Evolutionary conservation across 2,329 filamentous ascomycete genomes (phyloP), one percentile per base, ranked within the genome.

Genomic region (Penicillium sp.): DNA sequence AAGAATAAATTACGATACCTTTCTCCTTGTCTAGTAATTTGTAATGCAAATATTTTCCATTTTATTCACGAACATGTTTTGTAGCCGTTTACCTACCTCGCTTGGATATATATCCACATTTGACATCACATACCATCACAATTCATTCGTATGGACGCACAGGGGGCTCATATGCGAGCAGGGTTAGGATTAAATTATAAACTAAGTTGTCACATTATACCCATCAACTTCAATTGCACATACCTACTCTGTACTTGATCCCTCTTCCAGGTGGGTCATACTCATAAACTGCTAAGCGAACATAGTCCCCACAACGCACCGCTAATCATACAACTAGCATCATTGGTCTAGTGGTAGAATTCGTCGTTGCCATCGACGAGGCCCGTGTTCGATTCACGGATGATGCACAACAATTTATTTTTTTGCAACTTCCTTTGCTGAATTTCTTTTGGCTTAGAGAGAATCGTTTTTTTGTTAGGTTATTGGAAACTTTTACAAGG

Each of bases 321-420:
- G 0, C 0, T 3, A 31, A 19, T 1, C 55, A 57, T 36, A 23
- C 31, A 41, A 64, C 27, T 44, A 70, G 72, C 72, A 74, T 73
- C 70, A 72, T 73, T 74, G 72, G 72, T 74, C 72, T 74, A 74
- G 72, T 74, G 72, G 72, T 74, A 74, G 69, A 68, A 67, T 72
- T 71, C 67, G 63, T 70, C 68, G 69, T 72, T 70, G 69, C 68
- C 70, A 76, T 77, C 75, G 75, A 77, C 68, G 74, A 76, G 75
- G 73, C 74, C 74, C 75, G 74, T 74, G 75, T 77, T 77, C 75
- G 74, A 77, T 77, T 77, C 75, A 74, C 75, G 75, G 75, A 76
- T 74, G 73, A 76, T 77, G 75, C 74, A 76, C 33, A 53, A 1
- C 4, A 53, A 50, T 68, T 63, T 62, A 19, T 60, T 61, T 33